Evolutionary conservation across 148 eudicot genomes (phyloP), one percentile per base, ranked within the genome.

Genomic region (Dysphania ambrosioides): DNA sequence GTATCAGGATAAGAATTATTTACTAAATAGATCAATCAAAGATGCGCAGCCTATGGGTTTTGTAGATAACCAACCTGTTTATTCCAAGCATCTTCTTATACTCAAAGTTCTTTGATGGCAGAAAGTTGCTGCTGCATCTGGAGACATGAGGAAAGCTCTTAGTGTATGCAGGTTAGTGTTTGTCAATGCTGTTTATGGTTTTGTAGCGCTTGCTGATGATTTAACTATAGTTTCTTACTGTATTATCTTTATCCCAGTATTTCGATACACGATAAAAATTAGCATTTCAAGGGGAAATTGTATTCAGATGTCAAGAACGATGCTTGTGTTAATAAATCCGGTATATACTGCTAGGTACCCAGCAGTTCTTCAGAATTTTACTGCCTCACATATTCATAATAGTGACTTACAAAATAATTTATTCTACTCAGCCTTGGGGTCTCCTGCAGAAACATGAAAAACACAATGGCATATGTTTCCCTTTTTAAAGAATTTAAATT

Each of bases 81-180:
- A 6, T 8, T 44, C 19, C 19, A 31, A 58, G 42, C n/a, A 44
- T 60, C 71, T 27, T 74, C 72, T 76, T 34, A 56, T 60, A 41
- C 64, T 67, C 72, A 55, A 29, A 58, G 34, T 74, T 27, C 57
- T 71, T 79, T 58, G 55, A 73, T 84, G 79, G 73, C 88, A 95
- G 99, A 95, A 83, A 90, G 99, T 92, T 74, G 98, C 96, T 40
- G 92, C 97, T 68, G 96, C 94, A 75, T 92, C 98, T 75, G 97
- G 98, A 60, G 97, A 95, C 75, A 87, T 92, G 97, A 86, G 99
- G 85, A 92, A 92, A 84, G 99, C 96, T 70, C 87, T 95, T 23
- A 82, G 85, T 58, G 80, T 95, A 27, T 95, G 99, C 96, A 95
- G 97, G 97, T 95, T 75, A 61, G 80, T 66, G 31, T 66, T 36